Conservation (phyloP, 345 rosid genomes). For the Populus euphratica region DNA sequence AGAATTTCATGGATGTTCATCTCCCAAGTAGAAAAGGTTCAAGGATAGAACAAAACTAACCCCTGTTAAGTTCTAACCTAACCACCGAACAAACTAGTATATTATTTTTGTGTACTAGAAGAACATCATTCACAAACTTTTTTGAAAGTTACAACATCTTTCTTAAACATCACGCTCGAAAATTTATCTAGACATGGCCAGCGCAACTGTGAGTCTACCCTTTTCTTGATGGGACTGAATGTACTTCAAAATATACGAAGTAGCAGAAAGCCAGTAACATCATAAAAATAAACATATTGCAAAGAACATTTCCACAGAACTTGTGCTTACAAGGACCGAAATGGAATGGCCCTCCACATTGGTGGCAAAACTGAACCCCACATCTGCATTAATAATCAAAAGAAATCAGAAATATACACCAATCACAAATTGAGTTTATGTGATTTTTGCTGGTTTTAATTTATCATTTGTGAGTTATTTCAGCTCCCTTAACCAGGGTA, state of each 20-base stretch:
- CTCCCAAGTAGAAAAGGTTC: too few species aligned
- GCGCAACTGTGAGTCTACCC: neutral
- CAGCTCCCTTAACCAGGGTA: neutral
- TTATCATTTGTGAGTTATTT: too few species aligned
- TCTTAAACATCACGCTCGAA: neutral
- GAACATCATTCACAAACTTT: neutral
- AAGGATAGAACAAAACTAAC: too few species aligned
- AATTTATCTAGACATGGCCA: too few species aligned
- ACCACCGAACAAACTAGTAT: neutral
- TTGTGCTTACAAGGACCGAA: constrained; percentile 22
- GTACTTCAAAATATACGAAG: neutral
- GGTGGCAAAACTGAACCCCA: constrained; percentile 24
- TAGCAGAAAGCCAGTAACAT: neutral
- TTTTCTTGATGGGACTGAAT: neutral
- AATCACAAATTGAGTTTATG: too few species aligned
- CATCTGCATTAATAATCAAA: constrained; percentile 15
- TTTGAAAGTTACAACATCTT: neutral
- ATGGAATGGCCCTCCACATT: constrained; percentile 25
- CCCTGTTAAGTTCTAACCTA: neutral
- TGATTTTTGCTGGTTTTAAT: neutral
- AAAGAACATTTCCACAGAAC: constrained; percentile 9
- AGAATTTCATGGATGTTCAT: too few species aligned
- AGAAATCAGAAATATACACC: neutral
- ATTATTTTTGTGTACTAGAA: neutral
- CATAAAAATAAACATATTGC: neutral